Conservation (phyloP, 208 protist genomes). For the Kentomonas sorsogonicus region DNA sequence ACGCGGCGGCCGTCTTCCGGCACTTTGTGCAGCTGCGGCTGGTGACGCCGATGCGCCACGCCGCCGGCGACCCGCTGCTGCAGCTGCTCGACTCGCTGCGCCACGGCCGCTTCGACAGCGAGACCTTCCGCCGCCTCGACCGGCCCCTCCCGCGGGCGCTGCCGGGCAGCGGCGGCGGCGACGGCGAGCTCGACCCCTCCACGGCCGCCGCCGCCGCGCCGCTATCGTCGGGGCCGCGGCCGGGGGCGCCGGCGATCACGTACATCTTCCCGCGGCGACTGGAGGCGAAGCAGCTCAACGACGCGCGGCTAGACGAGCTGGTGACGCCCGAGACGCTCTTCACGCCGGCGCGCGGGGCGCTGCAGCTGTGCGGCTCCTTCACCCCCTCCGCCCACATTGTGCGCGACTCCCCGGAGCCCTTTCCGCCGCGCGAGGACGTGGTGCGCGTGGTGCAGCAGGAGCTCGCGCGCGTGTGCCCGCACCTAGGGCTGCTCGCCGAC, state of each 20-base stretch:
- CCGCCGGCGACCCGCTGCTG: conserved; percentile 42
- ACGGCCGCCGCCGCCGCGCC: too few species aligned
- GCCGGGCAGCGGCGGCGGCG: conserved; percentile 30
- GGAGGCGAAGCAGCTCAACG: conserved; percentile 75
- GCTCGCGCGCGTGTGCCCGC: conserved; percentile 1
- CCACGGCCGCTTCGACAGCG: conserved; percentile 44
- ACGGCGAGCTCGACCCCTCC: too few species aligned
- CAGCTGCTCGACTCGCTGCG: conserved; percentile 54
- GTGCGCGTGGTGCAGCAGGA: conserved; percentile 35
- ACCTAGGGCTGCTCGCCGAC: conserved; percentile 19
- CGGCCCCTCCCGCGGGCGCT: conserved; percentile 49
- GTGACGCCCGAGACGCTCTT: conserved; percentile 54
- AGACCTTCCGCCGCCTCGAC: conserved; percentile 39
- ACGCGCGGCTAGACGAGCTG: conserved; percentile 59
- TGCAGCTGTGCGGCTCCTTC: conserved; percentile 68
- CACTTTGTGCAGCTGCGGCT: conserved; percentile 54
- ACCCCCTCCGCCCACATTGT: conserved; percentile 47
- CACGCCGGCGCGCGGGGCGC: conserved; percentile 64
- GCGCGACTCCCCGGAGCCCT: conserved; percentile 20
- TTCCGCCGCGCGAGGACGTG: conserved; percentile 28
- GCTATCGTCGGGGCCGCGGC: too few species aligned
- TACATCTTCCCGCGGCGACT: conserved; percentile 75
- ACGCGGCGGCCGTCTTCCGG: conserved; percentile 48
- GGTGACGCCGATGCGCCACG: conserved; percentile 80
- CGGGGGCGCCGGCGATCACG: conserved; percentile 46